Percentiles rank a stretch among this genome's conserved stretches.
phyloP scores from a whole-genome alignment of 805 yeast genomes.

The Kluyveromyces starmeri region DNA sequence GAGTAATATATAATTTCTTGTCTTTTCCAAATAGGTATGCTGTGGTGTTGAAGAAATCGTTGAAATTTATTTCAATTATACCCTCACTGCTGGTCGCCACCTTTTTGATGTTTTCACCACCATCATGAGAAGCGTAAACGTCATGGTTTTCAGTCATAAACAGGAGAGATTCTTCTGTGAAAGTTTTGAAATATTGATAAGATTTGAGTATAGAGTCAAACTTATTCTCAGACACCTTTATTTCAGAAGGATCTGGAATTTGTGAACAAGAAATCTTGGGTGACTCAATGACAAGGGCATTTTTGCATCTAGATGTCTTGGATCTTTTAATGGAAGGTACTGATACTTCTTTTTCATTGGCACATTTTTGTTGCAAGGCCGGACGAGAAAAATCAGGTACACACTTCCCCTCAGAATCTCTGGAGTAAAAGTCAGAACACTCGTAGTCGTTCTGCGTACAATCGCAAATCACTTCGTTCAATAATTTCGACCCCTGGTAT shows the following conservation, averaged over 20 bases:
- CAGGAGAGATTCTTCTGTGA: slow-evolving; percentile 56
- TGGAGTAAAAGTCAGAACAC: slow-evolving; percentile 48
- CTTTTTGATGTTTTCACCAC: slow-evolving; percentile 43
- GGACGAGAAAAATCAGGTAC: slow-evolving; percentile 28
- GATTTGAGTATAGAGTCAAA: slow-evolving; percentile 47
- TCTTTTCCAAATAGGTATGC: slow-evolving; percentile 37
- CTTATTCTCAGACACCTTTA: slow-evolving; percentile 33
- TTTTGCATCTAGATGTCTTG: slow-evolving; percentile 17
- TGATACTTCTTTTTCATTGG: slow-evolving; percentile 8
- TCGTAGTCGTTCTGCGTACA: slow-evolving; percentile 65
- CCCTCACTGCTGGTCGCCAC: slow-evolving; percentile 33
- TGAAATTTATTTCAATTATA: slow-evolving; percentile 48
- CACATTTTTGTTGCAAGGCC: slow-evolving; percentile 16
- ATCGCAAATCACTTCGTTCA: slow-evolving; percentile 46
- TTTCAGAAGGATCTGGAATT: slow-evolving; percentile 18
- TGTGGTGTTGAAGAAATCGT: slow-evolving; percentile 35
- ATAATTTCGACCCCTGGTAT: slow-evolving; percentile 31
- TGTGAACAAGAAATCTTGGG: slow-evolving; percentile 23
- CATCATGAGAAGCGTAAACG: slow-evolving; percentile 62
- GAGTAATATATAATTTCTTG: slow-evolving; percentile 46
- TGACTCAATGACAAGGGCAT: slow-evolving; percentile 19
- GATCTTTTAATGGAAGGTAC: slow-evolving; percentile 14
- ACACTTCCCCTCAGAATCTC: slow-evolving; percentile 37
- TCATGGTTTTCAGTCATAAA: slow-evolving; percentile 44
- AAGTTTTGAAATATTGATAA: slow-evolving; percentile 38